These are phyloP conservation scores for Phytophthora parvispora DNA, from an alignment of 352 stramenopile species.

Conservation along the genomic window DNA sequence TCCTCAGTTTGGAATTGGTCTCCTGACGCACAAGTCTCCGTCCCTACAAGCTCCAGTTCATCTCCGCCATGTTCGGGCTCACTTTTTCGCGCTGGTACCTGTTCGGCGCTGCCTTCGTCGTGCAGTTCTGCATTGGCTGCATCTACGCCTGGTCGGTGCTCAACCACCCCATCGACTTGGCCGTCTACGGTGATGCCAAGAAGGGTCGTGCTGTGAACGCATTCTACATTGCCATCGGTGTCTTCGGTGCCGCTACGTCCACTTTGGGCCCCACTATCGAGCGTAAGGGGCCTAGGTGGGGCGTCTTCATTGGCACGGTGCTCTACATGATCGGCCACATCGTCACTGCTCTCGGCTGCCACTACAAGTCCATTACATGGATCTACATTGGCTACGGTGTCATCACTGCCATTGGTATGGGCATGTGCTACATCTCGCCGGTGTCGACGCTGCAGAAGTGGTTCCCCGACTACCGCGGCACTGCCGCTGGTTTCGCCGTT, in stretches of 20 bases:
- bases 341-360: conserved; percentile 56
- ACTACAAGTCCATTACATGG: conserved; percentile 61
- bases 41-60: not conserved
- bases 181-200: conserved; percentile 58
- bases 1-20: conserved; percentile 37
- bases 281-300: conserved; percentile 54
- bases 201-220: conserved; percentile 70
- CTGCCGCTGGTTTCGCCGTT: conserved; percentile 70
- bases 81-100: conserved; percentile 62
- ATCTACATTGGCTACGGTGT: conserved; percentile 80
- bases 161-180: conserved; percentile 71
- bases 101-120: conserved; percentile 65
- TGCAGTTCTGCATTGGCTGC: conserved; percentile 78
- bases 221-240: conserved; percentile 77
- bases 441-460: conserved; percentile 77
- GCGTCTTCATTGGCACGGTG: conserved; percentile 52
- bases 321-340: conserved; percentile 68
- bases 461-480: conserved; percentile 82
- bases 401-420: conserved; percentile 68
- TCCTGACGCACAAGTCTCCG: conserved; percentile 16
- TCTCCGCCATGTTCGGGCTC: conserved; percentile 30
- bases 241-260: conserved; percentile 64
- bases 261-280: conserved; percentile 71
- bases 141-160: conserved; percentile 84
- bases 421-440: conserved; percentile 76